Evolutionary conservation across 1,284 basidiomycete species (phyloP), one percentile per base, ranked within the genome.

Genomic region (Tilletia walkeri): DNA sequence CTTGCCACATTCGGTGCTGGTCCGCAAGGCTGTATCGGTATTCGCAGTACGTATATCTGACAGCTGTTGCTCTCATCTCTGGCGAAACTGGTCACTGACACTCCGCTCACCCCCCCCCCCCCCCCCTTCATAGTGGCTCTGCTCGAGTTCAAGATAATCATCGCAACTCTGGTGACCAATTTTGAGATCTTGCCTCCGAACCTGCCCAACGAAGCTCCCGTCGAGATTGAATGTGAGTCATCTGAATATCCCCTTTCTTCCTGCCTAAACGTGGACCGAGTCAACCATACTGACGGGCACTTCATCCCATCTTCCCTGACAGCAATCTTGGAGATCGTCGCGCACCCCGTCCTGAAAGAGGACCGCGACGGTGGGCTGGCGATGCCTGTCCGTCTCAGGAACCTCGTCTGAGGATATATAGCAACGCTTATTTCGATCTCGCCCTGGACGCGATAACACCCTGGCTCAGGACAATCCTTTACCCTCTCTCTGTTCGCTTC

Each of bases 121-220:
- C 56, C 24, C 30, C 16, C 50, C 47, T 49, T 34, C 38, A 34
- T 34, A 61, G 56, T 61, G 56, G 56, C 56, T 18, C 14, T 61
- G 24, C 14, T 10, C 24, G 56, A 61, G 56, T 61, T 61, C 56
- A 61, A 61, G 56, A 34, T 36, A 9, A 14, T 34, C 56, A 24
- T 61, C 16, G 56, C 56, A 5, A n/a, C 24, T 36, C 56, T 61
- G 4, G 56, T 61, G 2, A 61, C n/a, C 2, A 61, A 36, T 3
- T 61, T 61, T 36, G 56, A 61, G 56, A 14, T 61, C 30, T 36
- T 61, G 56, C 56, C 56, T 61, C 56, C 56, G 24, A 61, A 61
- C 56, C 56, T 61, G n/a, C 56, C 56, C 30, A 24, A 61, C 34
- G 56, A 61, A 34, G 24, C 56, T 24, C 56, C 56, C n/a, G 56